A percentile compares a stretch with the other conserved stretches of the same genome.
Evolutionary conservation across 2,329 filamentous ascomycete genomes (phyloP).

Genomic region (Xylariales sp.): DNA sequence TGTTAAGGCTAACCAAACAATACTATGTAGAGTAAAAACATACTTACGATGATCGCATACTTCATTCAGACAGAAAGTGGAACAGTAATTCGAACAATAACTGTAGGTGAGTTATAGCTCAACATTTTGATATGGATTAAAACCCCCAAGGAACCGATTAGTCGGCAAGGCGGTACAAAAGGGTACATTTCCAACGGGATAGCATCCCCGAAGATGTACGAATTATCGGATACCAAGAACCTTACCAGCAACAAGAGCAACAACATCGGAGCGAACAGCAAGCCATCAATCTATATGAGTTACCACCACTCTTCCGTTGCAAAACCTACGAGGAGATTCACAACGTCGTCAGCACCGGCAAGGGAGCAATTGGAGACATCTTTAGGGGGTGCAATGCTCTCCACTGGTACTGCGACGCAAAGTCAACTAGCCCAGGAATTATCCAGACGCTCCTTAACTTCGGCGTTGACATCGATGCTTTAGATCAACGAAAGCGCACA

Average conservation of each 20-base stretch:
- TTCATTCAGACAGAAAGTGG: not conserved
- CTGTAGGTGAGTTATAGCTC: not conserved
- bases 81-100: not conserved
- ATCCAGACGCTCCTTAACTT: constrained; percentile 19
- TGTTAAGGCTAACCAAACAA: not conserved
- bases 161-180: not conserved
- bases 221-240: constrained; percentile 1
- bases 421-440: constrained; percentile 30
- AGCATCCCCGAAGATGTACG: constrained; percentile 16
- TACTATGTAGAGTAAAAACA: not conserved
- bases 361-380: constrained; percentile 23
- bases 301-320: constrained; percentile 34
- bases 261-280: not conserved
- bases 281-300: not conserved
- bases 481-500: constrained; percentile 23
- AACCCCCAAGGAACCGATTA: not conserved
- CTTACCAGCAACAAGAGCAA: not conserved
- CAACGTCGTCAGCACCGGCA: constrained; percentile 13
- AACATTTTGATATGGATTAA: constrained; percentile 11
- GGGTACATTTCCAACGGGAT: constrained; percentile 21
- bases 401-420: constrained; percentile 38
- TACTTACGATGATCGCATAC: not conserved
- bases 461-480: constrained; percentile 32
- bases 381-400: constrained; percentile 34
- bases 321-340: constrained; percentile 23